Evolutionary conservation across 2,329 filamentous ascomycete genomes (phyloP), one percentile per base, ranked within the genome.

Genomic region (Torrubiellomyces zombiae): DNA sequence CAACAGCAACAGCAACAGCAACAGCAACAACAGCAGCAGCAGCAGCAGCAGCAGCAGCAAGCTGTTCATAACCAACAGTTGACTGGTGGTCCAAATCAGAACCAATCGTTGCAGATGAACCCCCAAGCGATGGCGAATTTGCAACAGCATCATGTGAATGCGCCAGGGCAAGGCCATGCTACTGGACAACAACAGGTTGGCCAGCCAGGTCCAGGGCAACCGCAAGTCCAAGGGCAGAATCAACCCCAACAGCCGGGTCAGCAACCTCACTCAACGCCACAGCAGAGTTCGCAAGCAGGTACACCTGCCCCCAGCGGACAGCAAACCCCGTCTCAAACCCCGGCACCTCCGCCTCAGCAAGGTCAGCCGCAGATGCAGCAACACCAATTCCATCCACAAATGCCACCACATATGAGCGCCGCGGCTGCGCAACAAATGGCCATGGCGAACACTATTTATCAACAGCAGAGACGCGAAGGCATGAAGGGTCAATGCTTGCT

Each of bases 401-500:
- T 15, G 13, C 21, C 9, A 15, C 21, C 10, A 12, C 47, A 48
- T 23, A 45, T 49, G 39, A 43, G 35, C 16, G 39, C 38, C 10
- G 32, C 35, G 1, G 34, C 45, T 4, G 43, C 48, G 9, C 51
- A 53, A 28, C 50, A 54, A 31, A 32, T 51, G 16, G 45, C 44
- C 10, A 34, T 53, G 27, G 38, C 44, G 11, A 50, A 39, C 15
- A 31, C 30, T 11, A 28, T 53, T 7, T 42, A 56, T 26, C 51
- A 60, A 29, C 60, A 61, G 27, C 60, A 63, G 35, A 58, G 58
- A 33, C 55, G 55, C 26, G 60, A 58, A 23, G 50, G 51, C 20
- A 55, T 66, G 47, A 71, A 66, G 40, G 58, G 63, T 4, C 58
- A 66, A 28, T 73, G 63, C 32, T 38, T 74, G 19, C 45, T 75